phyloP scores from a whole-genome alignment of 2,329 filamentous ascomycete genomes.

The Xylariales sp. region DNA sequence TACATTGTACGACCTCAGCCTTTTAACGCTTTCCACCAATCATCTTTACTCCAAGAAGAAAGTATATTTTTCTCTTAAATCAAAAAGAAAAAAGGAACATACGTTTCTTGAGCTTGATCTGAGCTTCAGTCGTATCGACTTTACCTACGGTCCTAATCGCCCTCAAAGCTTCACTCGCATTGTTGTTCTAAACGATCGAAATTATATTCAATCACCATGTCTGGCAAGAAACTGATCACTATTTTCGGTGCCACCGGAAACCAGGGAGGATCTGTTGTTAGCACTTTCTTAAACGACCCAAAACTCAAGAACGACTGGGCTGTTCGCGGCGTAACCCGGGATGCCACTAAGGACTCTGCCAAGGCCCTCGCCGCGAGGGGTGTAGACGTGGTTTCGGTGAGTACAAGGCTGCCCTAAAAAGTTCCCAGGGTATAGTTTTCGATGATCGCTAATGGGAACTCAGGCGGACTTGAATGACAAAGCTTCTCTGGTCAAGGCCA shows the following conservation, averaged over 20 bases:
- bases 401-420: no score
- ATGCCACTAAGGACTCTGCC: constrained; percentile 36
- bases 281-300: constrained; percentile 31
- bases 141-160: no score
- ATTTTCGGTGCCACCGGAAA: constrained; percentile 57
- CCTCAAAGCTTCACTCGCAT: no score
- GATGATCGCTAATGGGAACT: not conserved
- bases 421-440: no score
- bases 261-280: constrained; percentile 54
- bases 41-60: no score
- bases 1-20: no score
- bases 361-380: constrained; percentile 39
- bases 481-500: constrained; percentile 35
- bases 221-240: constrained; percentile 40
- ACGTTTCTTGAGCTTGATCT: no score
- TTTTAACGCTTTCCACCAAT: no score
- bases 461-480: constrained; percentile 46
- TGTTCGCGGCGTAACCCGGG: constrained; percentile 53
- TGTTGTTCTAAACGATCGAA: no score
- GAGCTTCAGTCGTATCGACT: no score
- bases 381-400: constrained; percentile 43
- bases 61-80: no score
- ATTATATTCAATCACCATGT: constrained; percentile 12
- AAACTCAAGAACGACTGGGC: constrained; percentile 41
- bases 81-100: no score